Evolutionary conservation across 78 protist genomes (phyloP).

Genomic region (Creolimax fragrantissima): DNA sequence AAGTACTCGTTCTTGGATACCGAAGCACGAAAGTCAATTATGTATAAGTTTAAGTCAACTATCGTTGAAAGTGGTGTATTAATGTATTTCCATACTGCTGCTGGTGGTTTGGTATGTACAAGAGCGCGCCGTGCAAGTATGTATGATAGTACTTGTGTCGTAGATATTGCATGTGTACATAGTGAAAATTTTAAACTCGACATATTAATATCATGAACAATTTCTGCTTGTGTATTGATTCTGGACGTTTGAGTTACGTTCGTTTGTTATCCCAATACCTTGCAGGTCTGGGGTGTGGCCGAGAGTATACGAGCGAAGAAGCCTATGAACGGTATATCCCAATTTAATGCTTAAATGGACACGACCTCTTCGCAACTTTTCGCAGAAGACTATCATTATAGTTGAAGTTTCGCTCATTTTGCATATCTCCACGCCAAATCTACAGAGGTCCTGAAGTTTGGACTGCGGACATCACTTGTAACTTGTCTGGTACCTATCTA

Average conservation of each 20-base stretch:
- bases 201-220: too few species aligned
- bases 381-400: too few species aligned
- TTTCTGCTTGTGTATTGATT: too few species aligned
- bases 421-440: neutral
- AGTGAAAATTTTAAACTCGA: too few species aligned
- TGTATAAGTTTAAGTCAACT: neutral
- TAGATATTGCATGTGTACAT: neutral
- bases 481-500: slow-evolving; percentile 57
- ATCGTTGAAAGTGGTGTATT: slow-evolving; percentile 40
- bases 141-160: too few species aligned
- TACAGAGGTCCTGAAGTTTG: neutral
- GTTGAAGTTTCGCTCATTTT: too few species aligned
- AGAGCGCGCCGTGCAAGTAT: too few species aligned
- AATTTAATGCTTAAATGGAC: too few species aligned
- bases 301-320: slow-evolving; percentile 31
- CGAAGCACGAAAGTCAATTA: neutral
- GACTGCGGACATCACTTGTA: slow-evolving; percentile 37
- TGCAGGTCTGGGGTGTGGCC: slow-evolving; percentile 46
- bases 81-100: slow-evolving; percentile 58
- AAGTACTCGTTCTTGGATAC: neutral
- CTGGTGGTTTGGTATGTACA: slow-evolving; percentile 44
- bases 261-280: too few species aligned
- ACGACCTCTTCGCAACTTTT: too few species aligned
- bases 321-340: neutral
- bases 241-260: too few species aligned